phyloP scores from a whole-genome alignment of 345 rosid species.

The Salix arbutifolia region DNA sequence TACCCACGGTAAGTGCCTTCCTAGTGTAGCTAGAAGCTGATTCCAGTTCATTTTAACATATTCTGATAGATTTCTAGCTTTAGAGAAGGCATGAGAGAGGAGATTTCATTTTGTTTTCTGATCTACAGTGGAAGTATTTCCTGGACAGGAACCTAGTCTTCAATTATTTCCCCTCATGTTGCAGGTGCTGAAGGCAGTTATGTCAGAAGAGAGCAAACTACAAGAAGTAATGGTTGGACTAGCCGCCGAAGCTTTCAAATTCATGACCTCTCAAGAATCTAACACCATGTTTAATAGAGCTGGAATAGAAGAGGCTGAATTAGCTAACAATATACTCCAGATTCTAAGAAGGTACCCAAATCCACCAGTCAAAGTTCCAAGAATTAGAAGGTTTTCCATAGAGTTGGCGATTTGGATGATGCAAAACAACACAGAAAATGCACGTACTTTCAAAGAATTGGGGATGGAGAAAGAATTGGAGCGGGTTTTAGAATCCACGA shows the following conservation, averaged over 20 bases:
- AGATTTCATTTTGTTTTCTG: background rate
- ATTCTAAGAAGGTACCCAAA: too few species aligned
- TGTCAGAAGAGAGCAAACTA: conserved; percentile 58
- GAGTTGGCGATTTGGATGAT: too few species aligned
- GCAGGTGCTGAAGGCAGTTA: conserved; percentile 67
- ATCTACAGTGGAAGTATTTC: background rate
- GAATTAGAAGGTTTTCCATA: too few species aligned
- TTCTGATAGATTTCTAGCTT: background rate
- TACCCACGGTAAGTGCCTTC: conserved; percentile 54
- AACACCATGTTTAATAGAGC: too few species aligned
- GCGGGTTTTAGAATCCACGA: too few species aligned
- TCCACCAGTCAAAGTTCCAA: too few species aligned
- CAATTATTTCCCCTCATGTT: background rate
- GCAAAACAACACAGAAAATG: too few species aligned
- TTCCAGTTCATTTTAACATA: background rate
- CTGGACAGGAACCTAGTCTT: background rate
- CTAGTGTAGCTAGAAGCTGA: background rate
- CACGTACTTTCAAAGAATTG: too few species aligned
- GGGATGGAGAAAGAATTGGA: too few species aligned
- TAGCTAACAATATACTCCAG: too few species aligned
- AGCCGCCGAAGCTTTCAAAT: conserved; percentile 56
- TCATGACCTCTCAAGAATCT: conserved; percentile 53
- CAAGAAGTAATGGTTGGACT: conserved; percentile 90
- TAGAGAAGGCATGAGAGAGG: background rate
- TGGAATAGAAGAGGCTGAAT: too few species aligned